A percentile compares a stretch with the other conserved stretches of the same genome.
These are phyloP conservation scores for Fusarium euwallaceae DNA, from an alignment of 2,329 filamentous ascomycete genomes.

Conservation along the genomic window DNA sequence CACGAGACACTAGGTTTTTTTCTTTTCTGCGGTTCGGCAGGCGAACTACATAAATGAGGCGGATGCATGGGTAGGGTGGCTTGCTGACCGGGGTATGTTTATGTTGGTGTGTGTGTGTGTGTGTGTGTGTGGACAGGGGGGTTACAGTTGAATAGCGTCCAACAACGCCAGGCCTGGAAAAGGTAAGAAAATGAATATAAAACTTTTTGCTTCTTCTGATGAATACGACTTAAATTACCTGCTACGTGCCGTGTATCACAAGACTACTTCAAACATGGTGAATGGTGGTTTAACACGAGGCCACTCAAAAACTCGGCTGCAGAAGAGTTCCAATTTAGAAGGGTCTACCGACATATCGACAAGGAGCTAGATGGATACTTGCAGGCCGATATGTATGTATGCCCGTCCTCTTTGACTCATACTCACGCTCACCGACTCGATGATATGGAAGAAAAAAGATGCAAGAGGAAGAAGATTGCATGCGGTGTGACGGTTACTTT, in stretches of 20 bases:
- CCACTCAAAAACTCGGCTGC: background rate
- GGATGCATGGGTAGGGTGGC: background rate
- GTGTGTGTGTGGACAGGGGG: background rate
- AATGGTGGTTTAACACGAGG: background rate
- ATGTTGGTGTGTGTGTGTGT: background rate
- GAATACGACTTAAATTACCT: background rate
- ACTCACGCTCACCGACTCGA: background rate
- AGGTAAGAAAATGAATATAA: background rate
- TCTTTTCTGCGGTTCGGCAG: background rate
- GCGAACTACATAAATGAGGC: background rate
- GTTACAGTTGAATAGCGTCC: background rate
- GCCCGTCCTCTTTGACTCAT: background rate
- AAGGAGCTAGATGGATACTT: background rate
- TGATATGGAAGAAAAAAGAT: background rate
- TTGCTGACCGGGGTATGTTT: background rate
- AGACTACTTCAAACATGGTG: background rate
- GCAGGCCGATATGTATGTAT: background rate
- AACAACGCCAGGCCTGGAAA: background rate
- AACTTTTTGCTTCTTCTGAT: background rate
- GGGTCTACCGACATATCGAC: background rate
- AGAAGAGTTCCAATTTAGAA: background rate
- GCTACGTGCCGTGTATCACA: background rate
- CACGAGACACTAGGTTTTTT: background rate
- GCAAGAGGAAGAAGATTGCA: background rate
- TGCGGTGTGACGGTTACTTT: background rate